These are phyloP conservation scores for Mycena vulgaris DNA, from an alignment of 768 basidiomycete genomes.

Conservation along the genomic window DNA sequence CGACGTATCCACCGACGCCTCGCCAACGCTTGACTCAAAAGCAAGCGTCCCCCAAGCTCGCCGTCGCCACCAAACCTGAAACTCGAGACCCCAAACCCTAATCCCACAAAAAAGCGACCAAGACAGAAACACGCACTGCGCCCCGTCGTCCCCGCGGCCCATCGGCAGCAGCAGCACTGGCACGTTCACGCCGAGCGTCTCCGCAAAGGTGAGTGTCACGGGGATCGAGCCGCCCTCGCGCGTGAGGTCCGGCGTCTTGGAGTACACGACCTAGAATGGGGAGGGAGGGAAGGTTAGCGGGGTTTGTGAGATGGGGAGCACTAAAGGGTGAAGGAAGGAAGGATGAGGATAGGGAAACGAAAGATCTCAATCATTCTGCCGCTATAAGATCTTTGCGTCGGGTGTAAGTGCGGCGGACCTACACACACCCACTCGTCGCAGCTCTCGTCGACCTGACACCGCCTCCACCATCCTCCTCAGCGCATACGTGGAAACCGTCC, in stretches of 20 bases:
- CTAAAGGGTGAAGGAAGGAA: constrained; percentile 15
- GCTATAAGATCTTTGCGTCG: no score
- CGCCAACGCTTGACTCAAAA: no score
- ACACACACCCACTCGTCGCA: no score
- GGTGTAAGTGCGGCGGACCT: no score
- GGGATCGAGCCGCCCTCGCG: constrained; percentile 97
- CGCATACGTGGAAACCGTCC: no score
- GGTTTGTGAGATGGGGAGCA: not conserved
- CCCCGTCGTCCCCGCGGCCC: constrained; percentile 95
- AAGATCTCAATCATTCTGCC: no score
- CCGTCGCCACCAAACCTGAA: no score
- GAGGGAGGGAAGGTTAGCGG: constrained; percentile 5
- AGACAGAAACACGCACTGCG: constrained; percentile 77
- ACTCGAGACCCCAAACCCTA: no score
- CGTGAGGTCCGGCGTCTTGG: constrained; percentile 83
- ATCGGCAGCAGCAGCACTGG: constrained; percentile 90
- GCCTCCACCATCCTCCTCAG: no score
- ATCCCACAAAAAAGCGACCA: not conserved
- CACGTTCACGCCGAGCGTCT: constrained; percentile 90
- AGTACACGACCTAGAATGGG: constrained; percentile 81
- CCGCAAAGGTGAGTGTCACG: constrained; percentile 94
- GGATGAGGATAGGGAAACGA: not conserved
- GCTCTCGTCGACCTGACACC: no score
- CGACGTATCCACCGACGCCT: no score
- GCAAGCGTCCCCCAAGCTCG: no score